Evolutionary conservation across 1,284 basidiomycete genomes (phyloP).

Genomic region (Trichosporon sp.): DNA sequence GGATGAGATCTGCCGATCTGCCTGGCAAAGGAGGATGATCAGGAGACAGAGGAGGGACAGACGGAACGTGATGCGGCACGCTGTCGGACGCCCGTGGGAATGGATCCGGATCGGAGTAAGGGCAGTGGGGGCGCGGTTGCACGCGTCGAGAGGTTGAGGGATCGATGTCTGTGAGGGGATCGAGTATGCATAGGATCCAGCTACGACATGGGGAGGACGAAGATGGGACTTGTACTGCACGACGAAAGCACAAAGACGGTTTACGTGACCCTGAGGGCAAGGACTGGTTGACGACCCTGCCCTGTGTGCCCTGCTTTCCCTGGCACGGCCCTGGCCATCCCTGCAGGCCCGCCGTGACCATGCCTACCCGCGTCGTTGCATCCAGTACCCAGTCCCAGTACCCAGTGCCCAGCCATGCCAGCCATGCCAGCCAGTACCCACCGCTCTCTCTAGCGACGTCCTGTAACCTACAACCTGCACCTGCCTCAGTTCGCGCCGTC

Average conservation of each 20-base stretch:
- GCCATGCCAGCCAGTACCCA: too few relatives aligned
- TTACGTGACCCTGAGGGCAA: background rate
- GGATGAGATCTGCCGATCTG: background rate
- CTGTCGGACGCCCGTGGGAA: too few relatives aligned
- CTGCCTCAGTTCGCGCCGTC: background rate
- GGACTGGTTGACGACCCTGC: slow-evolving; percentile 11
- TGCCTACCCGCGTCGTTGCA: slow-evolving; percentile 7
- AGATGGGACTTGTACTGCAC: background rate
- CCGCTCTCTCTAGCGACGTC: too few relatives aligned
- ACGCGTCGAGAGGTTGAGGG: background rate
- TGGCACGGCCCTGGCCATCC: background rate
- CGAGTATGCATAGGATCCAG: background rate
- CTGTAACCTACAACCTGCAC: too few relatives aligned
- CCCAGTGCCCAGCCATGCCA: too few relatives aligned
- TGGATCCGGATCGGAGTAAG: background rate
- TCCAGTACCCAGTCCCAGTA: background rate
- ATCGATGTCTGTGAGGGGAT: background rate
- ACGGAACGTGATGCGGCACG: background rate
- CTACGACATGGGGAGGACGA: background rate
- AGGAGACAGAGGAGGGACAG: background rate
- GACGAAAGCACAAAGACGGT: slow-evolving; percentile 4
- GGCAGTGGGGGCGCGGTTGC: background rate
- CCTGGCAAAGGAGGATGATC: background rate
- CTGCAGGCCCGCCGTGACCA: background rate
- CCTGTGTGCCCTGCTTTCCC: background rate